Percentiles rank a stretch among this genome's conserved stretches.
Evolutionary conservation across 1,284 basidiomycete species (phyloP).

Genomic region (Tremellales sp.): DNA sequence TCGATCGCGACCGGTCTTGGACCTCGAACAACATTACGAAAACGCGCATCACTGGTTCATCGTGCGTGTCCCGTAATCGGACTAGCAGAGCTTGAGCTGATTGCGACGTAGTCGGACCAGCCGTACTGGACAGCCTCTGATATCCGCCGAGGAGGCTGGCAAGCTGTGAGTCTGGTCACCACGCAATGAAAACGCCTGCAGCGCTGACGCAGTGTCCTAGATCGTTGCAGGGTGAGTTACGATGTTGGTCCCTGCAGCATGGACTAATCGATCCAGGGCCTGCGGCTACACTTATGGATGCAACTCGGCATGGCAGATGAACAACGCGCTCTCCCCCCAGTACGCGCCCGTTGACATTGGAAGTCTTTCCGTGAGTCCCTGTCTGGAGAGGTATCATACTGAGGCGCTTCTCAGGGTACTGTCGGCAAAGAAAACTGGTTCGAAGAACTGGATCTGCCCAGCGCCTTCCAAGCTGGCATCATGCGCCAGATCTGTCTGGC

Average conservation of each 20-base stretch:
- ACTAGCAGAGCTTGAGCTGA: neutral
- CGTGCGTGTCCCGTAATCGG: neutral
- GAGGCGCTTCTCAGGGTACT: neutral
- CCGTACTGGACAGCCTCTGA: constrained; percentile 4
- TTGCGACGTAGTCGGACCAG: neutral
- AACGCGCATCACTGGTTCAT: neutral
- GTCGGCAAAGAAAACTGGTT: constrained; percentile 9
- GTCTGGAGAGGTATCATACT: neutral
- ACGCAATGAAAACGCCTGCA: too few species aligned
- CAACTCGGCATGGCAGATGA: constrained; percentile 7
- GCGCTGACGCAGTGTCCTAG: neutral
- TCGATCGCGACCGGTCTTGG: constrained; percentile 1
- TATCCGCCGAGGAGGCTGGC: constrained; percentile 6
- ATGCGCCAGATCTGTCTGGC: constrained; percentile 8
- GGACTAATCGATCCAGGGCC: constrained; percentile 2
- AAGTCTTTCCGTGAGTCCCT: neutral
- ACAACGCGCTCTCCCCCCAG: neutral
- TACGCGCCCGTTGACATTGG: neutral
- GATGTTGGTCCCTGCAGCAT: neutral
- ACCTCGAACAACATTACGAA: constrained; percentile 7
- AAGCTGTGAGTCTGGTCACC: constrained; percentile 1
- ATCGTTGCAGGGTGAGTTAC: neutral
- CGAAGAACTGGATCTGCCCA: constrained; percentile 14
- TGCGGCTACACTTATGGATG: constrained; percentile 6
- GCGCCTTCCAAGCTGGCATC: constrained; percentile 9